Base-by-base conservation (phyloP, 371 early-diverging fungal genomes). In the Furculomyces boomerangus region DNA sequence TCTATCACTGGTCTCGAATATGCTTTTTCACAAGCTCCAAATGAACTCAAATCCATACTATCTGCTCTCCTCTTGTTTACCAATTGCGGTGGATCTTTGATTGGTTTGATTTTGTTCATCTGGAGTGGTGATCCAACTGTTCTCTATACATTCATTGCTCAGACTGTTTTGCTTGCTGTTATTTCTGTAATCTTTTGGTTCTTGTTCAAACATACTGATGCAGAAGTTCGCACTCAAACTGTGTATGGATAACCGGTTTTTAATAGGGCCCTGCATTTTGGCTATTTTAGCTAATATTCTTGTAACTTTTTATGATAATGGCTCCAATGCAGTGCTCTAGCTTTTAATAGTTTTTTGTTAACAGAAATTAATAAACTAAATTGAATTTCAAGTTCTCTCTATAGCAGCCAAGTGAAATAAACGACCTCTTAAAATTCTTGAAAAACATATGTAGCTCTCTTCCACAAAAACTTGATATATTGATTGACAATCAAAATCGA, bases 21-120 rank as follows among this genome's bases (percentile, higher is more conserved):
- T 57, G 86, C 86, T 10, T 85, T 76, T 77, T 79, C 76, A 65
- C 76, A 78, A 53, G 84, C 86, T 10, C 76, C 83, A 25, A 72
- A 72, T 18, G 73, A 73, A 50, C 80, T 85, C 79, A 83, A 83
- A 68, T 81, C 83, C 0, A 72, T 85, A 37, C 81, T 83, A 45
- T 79, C 81, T 77, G 71, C 83, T 10, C 54, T 81, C 37, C 83
- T 79, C 72, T 66, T 85, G 66, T 68, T 83, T 56, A 77, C 84
- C 20, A 66, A 66, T 39, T 59, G 54, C 25, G 60, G 60, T 30
- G 66, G 66, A n/a, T 58, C 62, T n/a, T 52, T 66, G 35, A 58
- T 66, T 41, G 67, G 61, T 7, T 60, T 66, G 53, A 54, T 57
- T 60, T 66, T 66, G 53, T 56, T 54, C 54, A 47, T 50, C 45